Conservation (phyloP, 352 stramenopile species). For the Peronospora belbahrii region DNA sequence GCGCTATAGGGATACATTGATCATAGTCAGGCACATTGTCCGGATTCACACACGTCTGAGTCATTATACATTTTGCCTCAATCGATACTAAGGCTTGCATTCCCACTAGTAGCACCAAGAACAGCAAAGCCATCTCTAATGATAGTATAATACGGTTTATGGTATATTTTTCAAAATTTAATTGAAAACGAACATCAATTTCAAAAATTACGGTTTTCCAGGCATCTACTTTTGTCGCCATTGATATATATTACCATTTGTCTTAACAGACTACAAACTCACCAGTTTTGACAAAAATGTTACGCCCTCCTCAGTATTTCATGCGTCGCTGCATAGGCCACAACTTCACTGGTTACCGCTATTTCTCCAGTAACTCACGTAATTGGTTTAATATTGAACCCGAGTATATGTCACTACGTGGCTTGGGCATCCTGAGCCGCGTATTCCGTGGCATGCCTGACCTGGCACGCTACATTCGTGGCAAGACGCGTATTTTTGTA, state of each 20-base stretch:
- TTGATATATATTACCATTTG: no score
- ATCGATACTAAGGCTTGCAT: neutral
- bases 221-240: no score
- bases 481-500: slow-evolving; percentile 28
- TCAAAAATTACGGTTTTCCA: no score
- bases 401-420: slow-evolving; percentile 23
- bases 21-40: slow-evolving; percentile 66
- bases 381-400: slow-evolving; percentile 16
- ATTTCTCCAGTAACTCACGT: slow-evolving; percentile 6
- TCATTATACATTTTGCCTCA: slow-evolving; percentile 59
- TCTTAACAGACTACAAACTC: no score
- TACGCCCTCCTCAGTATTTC: neutral
- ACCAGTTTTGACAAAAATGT: slow-evolving; percentile 4
- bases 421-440: slow-evolving; percentile 12
- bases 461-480: slow-evolving; percentile 12
- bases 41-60: slow-evolving; percentile 69
- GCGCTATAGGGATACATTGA: slow-evolving; percentile 60
- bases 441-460: slow-evolving; percentile 16
- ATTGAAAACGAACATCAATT: no score
- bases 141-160: slow-evolving; percentile 1
- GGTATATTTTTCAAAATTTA: no score
- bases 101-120: slow-evolving; percentile 6
- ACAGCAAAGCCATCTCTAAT: slow-evolving; percentile 5
- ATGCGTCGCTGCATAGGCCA: neutral
- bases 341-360: neutral